Evolutionary conservation across 2,329 filamentous ascomycete genomes (phyloP), one percentile per base, ranked within the genome.

Genomic region (Cadophora gregata): DNA sequence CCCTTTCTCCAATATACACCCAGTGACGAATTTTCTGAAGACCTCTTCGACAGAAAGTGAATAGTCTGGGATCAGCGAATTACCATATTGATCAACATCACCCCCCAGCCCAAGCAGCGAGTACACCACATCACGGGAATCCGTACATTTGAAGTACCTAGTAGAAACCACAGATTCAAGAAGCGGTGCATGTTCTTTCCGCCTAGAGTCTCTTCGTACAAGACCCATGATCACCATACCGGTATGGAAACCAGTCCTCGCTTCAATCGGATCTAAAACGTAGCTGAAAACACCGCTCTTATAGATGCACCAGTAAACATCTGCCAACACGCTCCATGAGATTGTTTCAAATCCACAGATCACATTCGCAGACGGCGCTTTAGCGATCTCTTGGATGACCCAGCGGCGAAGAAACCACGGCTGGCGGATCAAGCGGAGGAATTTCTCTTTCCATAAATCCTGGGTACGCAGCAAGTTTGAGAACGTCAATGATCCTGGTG

Each of bases 131-230:
- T 56, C 53, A 8, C 53, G 9, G 25, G 27, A 14, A n/a, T 56
- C 53, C 16, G 53, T 33, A 38, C 53, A 56, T 21, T 56, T 56
- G 53, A 56, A 56, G 10, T 36, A 56, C 27, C 53, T n/a, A n/a
- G 53, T 56, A 2, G 53, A 56, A 16, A 56, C 33, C 10, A 56
- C 33, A 10, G 33, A 56, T 14, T 31, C 29, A 3, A 56, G 14
- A 21, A 56, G 33, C 8, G 53, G 53, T 33, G 29, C 33, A 33
- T 38, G 29, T 0, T 56, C 33, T 19, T n/a, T 56, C 29, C 24
- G 33, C 10, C 21, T 16, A 5, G 33, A 38, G 16, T 56, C 53
- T 16, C 53, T 33, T 36, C 53, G 9, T 9, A 56, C 16, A 19
- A 56, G 53, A 21, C 33, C 53, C 27, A 56, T 56, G 6, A 36